A percentile compares a stretch with the other conserved stretches of the same genome.
phyloP scores from a whole-genome alignment of 2,329 filamentous ascomycete genomes.

The Clonostachys sp. region DNA sequence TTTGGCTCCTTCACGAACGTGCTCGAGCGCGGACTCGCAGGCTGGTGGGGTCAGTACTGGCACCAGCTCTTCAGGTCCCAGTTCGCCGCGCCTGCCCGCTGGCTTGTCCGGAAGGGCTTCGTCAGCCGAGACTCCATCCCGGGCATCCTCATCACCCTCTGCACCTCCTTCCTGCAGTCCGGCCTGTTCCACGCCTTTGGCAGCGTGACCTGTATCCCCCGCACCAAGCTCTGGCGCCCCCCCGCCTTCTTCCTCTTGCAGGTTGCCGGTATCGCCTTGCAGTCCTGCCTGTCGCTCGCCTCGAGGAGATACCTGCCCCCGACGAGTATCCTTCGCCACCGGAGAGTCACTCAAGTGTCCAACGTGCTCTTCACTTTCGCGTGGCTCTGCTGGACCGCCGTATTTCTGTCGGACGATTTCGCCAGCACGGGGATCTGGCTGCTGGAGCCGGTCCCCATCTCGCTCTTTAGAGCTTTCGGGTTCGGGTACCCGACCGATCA shows the following conservation, averaged over 20 bases:
- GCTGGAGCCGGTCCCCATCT: slow-evolving; percentile 77
- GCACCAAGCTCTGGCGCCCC: slow-evolving; percentile 44
- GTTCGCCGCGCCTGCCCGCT: slow-evolving; percentile 57
- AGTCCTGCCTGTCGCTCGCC: slow-evolving; percentile 34
- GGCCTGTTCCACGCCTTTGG: slow-evolving; percentile 68
- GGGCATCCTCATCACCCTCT: slow-evolving; percentile 17
- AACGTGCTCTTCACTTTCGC: slow-evolving; percentile 59
- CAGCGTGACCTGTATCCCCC: slow-evolving; percentile 60
- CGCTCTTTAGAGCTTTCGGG: slow-evolving; percentile 61
- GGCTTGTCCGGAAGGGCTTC: slow-evolving; percentile 33
- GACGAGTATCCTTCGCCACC: slow-evolving; percentile 31
- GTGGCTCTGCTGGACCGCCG: slow-evolving; percentile 67
- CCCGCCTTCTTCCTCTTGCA: slow-evolving; percentile 71
- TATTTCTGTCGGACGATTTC: slow-evolving; percentile 72
- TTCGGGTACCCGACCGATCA: slow-evolving; percentile 55
- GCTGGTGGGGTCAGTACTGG: slow-evolving; percentile 86
- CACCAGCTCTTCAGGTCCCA: slow-evolving; percentile 82
- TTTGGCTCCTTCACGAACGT: slow-evolving; percentile 52
- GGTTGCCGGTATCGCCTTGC: slow-evolving; percentile 57
- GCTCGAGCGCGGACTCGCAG: slow-evolving; percentile 66
- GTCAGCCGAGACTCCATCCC: slow-evolving; percentile 22
- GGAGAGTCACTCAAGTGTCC: slow-evolving; percentile 13
- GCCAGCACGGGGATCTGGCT: slow-evolving; percentile 71
- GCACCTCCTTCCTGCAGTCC: slow-evolving; percentile 55
- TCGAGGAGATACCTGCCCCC: slow-evolving; percentile 33